Conservation (phyloP, 2,329 filamentous ascomycete species). For the Trichophyton simii region DNA sequence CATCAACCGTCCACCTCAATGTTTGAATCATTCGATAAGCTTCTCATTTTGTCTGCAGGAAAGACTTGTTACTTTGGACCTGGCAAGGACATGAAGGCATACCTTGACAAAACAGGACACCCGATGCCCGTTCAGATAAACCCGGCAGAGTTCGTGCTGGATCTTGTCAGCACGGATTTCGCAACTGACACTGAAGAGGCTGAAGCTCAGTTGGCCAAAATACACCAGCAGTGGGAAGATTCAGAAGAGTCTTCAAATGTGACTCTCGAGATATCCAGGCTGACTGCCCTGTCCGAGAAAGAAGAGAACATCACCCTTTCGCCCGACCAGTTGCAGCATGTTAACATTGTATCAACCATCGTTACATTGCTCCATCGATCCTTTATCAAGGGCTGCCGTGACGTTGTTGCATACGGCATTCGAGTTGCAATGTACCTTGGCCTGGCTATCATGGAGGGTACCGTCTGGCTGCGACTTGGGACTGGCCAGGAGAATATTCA, state of each 20-base stretch:
- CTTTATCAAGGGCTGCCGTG: slow-evolving; percentile 73
- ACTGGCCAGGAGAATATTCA: slow-evolving; percentile 61
- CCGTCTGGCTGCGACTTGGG: slow-evolving; percentile 65
- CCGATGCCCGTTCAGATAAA: slow-evolving; percentile 59
- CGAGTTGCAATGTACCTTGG: slow-evolving; percentile 70
- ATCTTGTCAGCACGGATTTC: slow-evolving; percentile 69
- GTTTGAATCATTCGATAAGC: slow-evolving; percentile 68
- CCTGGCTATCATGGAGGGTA: slow-evolving; percentile 76
- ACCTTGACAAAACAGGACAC: slow-evolving; percentile 51
- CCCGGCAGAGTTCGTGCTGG: slow-evolving; percentile 67
- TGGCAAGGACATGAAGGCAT: slow-evolving; percentile 43
- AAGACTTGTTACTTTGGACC: slow-evolving; percentile 62
- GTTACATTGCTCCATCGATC: slow-evolving; percentile 60
- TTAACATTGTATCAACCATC: slow-evolving; percentile 41
- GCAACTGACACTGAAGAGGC: slow-evolving; percentile 36
- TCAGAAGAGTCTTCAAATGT: slow-evolving; percentile 33
- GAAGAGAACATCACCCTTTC: slow-evolving; percentile 16
- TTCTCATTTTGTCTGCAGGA: slow-evolving; percentile 60
- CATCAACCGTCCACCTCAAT: slow-evolving; percentile 74
- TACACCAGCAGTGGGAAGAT: slow-evolving; percentile 45
- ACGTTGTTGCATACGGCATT: slow-evolving; percentile 73
- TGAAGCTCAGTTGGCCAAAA: slow-evolving; percentile 37
- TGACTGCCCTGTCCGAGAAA: slow-evolving; percentile 16
- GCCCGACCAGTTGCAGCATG: slow-evolving; percentile 19
- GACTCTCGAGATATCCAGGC: slow-evolving; percentile 19